Evolutionary conservation across 78 protist genomes (phyloP).

Genomic region (Polysphondylium violaceum): DNA sequence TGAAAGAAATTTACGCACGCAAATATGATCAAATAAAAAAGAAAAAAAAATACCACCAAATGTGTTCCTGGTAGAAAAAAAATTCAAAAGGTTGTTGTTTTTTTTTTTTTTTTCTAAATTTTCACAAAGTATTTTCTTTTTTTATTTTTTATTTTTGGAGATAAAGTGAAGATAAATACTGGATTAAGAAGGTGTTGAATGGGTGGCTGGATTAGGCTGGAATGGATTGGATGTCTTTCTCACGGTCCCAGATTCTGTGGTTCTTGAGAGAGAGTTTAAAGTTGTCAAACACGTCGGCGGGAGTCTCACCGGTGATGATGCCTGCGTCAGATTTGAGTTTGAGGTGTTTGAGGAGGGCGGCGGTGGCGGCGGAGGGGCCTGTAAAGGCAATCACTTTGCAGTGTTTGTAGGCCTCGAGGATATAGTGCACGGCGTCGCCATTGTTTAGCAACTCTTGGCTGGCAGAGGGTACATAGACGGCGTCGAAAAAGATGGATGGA

Average conservation of each 20-base stretch:
- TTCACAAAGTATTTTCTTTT: too few species aligned
- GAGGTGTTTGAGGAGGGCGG: neutral
- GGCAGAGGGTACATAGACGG: neutral
- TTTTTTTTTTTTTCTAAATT: too few species aligned
- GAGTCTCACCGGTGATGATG: neutral
- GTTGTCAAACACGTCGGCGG: neutral
- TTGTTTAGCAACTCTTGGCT: neutral
- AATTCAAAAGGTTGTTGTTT: too few species aligned
- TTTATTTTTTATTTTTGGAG: too few species aligned
- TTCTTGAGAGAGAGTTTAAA: neutral
- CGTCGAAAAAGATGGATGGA: slow-evolving; percentile 14
- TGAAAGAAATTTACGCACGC: too few species aligned
- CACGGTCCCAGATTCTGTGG: slow-evolving; percentile 2
- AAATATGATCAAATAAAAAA: too few species aligned
- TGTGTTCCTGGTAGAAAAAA: too few species aligned
- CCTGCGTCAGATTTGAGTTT: neutral
- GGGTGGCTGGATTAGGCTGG: too few species aligned
- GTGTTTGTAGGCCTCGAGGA: slow-evolving; percentile 1
- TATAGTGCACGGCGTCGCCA: slow-evolving; percentile 3
- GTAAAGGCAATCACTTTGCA: neutral
- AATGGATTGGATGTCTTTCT: neutral
- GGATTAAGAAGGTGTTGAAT: too few species aligned
- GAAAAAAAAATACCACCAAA: too few species aligned
- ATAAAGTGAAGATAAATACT: too few species aligned
- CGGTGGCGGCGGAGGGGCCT: neutral